Evolutionary conservation across 352 stramenopile species (phyloP).

Genomic region (Globisporangium viniferum): DNA sequence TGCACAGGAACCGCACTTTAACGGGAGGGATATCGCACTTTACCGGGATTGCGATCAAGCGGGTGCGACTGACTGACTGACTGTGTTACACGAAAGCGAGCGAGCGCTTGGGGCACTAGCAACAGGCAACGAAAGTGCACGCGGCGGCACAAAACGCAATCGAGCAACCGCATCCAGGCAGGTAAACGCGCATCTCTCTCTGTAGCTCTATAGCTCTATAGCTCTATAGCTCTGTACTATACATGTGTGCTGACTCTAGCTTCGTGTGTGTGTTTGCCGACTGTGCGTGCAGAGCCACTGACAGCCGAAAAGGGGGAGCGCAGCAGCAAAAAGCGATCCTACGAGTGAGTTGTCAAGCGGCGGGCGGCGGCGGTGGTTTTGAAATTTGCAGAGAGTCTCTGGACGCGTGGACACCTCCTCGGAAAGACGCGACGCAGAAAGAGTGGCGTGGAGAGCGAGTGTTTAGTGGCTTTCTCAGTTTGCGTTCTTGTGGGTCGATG

Average conservation of each 20-base stretch:
- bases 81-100: neutral
- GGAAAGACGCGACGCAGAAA: neutral
- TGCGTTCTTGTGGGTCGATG: neutral
- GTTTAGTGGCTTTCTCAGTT: neutral
- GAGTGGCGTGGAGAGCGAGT: neutral
- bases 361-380: constrained; percentile 1
- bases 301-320: neutral
- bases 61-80: neutral
- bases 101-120: neutral
- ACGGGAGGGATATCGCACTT: neutral
- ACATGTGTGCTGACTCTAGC: neutral
- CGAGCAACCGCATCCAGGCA: neutral
- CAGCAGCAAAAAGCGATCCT: neutral
- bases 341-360: constrained; percentile 2
- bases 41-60: neutral
- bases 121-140: neutral
- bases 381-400: neutral
- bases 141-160: neutral
- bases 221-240: neutral
- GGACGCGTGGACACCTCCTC: neutral
- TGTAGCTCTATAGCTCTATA: neutral
- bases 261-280: neutral
- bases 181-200: neutral
- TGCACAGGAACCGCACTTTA: neutral
- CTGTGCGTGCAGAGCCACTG: neutral